Evolutionary conservation across 345 rosid genomes (phyloP).

Genomic region (Geranium rotundifolium): DNA sequence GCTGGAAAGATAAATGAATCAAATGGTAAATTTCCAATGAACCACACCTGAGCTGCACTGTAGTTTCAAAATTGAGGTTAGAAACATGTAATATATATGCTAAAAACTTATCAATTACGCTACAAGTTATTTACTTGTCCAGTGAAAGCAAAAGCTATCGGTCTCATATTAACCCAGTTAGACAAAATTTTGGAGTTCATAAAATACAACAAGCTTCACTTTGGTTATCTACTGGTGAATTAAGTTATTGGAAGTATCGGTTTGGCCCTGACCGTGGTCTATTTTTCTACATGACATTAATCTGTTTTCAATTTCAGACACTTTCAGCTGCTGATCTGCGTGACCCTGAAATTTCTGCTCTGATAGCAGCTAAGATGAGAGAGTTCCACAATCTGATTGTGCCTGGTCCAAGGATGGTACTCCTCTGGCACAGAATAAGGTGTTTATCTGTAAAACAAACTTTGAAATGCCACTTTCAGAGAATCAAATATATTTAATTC

Average conservation of each 20-base stretch:
- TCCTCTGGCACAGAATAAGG: conserved; percentile 83
- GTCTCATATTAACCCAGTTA: too few relatives aligned
- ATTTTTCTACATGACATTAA: too few relatives aligned
- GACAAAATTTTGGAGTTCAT: too few relatives aligned
- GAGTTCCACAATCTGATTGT: conserved; percentile 80
- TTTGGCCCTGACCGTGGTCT: too few relatives aligned
- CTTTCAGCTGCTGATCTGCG: conserved; percentile 85
- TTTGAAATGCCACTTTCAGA: neutral
- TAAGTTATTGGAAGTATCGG: too few relatives aligned
- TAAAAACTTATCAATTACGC: neutral
- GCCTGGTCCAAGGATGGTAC: conserved; percentile 47
- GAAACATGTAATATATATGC: neutral
- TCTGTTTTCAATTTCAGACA: conserved; percentile 46
- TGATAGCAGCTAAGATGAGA: conserved; percentile 62
- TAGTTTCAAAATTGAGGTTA: neutral
- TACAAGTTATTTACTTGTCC: too few relatives aligned
- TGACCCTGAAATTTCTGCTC: conserved; percentile 43
- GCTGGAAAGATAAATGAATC: too few relatives aligned
- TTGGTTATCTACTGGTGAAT: too few relatives aligned
- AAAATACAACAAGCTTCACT: too few relatives aligned
- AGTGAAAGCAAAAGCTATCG: too few relatives aligned
- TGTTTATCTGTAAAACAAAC: neutral
- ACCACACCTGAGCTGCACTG: neutral
- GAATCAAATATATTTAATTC: conserved; percentile 2
- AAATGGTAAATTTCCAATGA: too few relatives aligned